Conservation (phyloP, 2,329 filamentous ascomycete genomes). For the Pyrenophora teres region DNA sequence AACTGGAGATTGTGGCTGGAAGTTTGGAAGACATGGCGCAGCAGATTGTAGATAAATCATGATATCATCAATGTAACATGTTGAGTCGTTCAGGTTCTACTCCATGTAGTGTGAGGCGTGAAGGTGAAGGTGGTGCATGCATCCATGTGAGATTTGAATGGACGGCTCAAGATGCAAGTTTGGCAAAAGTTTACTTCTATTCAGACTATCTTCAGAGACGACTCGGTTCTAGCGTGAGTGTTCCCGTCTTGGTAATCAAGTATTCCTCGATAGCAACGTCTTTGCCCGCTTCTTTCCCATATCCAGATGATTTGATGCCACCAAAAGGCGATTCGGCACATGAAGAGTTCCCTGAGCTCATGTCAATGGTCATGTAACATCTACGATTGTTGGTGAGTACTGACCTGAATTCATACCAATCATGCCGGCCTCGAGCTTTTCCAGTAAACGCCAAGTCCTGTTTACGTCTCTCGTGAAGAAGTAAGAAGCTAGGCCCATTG, state of each 20-base stretch:
- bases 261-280: neutral
- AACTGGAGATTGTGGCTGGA: slow-evolving; percentile 13
- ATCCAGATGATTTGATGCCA: neutral
- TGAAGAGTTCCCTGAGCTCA: neutral
- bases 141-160: no score
- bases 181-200: no score
- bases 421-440: slow-evolving; percentile 23
- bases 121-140: no score
- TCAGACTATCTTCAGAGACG: neutral
- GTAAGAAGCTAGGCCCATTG: slow-evolving; percentile 47
- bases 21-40: slow-evolving; percentile 12
- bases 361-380: neutral
- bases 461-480: slow-evolving; percentile 12
- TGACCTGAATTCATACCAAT: slow-evolving; percentile 33
- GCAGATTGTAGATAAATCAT: slow-evolving; percentile 14
- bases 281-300: neutral
- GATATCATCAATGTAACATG: neutral
- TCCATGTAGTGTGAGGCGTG: no score
- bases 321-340: neutral
- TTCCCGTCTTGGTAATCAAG: neutral
- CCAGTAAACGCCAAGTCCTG: slow-evolving; percentile 10
- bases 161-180: no score
- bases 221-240: neutral
- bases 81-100: neutral
- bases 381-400: no score